Percentiles rank a stretch among this genome's conserved stretches.
phyloP scores from a whole-genome alignment of 257 asterid species.

The Leonotis leonurus region DNA sequence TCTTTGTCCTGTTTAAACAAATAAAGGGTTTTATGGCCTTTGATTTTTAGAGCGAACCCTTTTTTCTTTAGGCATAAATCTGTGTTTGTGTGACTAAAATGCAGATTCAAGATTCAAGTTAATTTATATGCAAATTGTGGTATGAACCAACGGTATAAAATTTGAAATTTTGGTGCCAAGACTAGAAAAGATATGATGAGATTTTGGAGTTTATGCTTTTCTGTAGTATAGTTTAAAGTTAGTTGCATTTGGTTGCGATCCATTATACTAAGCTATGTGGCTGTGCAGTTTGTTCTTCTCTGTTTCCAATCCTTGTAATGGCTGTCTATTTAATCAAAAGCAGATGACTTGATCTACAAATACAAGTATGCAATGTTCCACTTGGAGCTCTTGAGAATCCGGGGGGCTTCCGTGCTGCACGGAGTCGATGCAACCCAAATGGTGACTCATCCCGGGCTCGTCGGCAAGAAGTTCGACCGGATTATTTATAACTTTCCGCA shows the following conservation, averaged over 20 bases:
- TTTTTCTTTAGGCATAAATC: neutral
- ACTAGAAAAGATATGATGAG: too few species aligned
- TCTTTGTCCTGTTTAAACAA: neutral
- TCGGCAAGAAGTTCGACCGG: slow-evolving; percentile 34
- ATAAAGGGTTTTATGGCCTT: neutral
- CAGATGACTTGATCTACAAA: slow-evolving; percentile 39
- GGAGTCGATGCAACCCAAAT: slow-evolving; percentile 54
- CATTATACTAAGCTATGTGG: neutral
- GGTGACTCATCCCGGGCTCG: slow-evolving; percentile 19
- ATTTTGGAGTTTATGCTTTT: neutral
- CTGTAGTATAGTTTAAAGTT: neutral
- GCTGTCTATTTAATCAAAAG: neutral
- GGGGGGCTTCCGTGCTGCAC: slow-evolving; percentile 42
- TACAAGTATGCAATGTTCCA: slow-evolving; percentile 43
- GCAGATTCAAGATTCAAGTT: too few species aligned
- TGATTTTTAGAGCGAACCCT: neutral
- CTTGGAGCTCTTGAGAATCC: slow-evolving; percentile 18
- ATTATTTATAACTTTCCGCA: slow-evolving; percentile 72
- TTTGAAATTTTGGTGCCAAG: neutral
- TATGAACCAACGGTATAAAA: neutral
- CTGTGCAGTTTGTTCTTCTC: neutral
- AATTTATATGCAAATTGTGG: neutral
- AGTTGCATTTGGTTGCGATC: neutral
- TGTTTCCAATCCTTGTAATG: neutral
- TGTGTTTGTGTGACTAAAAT: neutral